Base-by-base conservation (phyloP, 257 asterid species). In the Nicotiana knightiana region DNA sequence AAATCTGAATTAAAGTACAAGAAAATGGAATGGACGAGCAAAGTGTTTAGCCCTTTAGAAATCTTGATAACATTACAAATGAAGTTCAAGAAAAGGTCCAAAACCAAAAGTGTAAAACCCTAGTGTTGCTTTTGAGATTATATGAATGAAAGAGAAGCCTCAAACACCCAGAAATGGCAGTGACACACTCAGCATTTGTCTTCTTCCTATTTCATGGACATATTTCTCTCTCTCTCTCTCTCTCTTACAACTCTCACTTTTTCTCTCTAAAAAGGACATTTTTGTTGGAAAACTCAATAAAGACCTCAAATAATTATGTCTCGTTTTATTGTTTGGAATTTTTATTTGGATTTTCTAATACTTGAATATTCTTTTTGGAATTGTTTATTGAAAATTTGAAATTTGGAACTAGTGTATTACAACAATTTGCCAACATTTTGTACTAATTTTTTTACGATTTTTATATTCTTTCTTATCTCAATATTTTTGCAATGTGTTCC, bases 111-210 rank as follows among this genome's bases (percentile, higher is more conserved):
- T 21, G 79, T 73, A 73, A 73, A 73, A 73, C 79, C 79, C 79
- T 73, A 48, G 39, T 73, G 24, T 7, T 46, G 79, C 4, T 73
- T 17, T 48, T 48, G 62, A 48, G 43, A 64, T 30, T 43, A 26
- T 24, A 73, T 48, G 79, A 73, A 73, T 46, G 61, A 48, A 73
- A 24, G 79, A 46, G 79, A 73, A 73, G 55, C 15, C 79, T 73
- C 37, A 48, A 59, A 48, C 15, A 39, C 10, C 62, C 37, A 48
- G 15, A 73, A 73, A 24, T 73, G 24, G 79, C 61, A 73, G 43
- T 48, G 79, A 48, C 79, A 71, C 62, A 48, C 62, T 73, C 61
- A 48, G 12, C 62, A 48, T 48, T 73, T 73, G 79, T 73, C 79
- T 71, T 48, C 61, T 73, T 46, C 4, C 37, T 24, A 7, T 1